A percentile compares a stretch with the other conserved stretches of the same genome.
Conservation (phyloP, 73 alveolate genomes). For the Paramecium caudatum region DNA sequence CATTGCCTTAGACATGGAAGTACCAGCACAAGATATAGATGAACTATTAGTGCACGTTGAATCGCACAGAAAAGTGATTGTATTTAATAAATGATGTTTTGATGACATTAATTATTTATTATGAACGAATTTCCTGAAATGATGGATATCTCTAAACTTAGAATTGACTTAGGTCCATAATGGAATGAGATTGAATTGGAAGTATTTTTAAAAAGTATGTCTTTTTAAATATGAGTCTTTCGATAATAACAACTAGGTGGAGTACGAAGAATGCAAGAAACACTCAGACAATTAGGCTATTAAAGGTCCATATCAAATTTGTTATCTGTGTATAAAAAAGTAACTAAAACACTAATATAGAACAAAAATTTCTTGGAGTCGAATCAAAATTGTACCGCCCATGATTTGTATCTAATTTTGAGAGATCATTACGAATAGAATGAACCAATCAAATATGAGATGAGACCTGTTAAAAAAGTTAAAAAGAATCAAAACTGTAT, state of each 20-base stretch:
- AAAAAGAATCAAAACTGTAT: conserved; percentile 49
- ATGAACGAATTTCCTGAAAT: conserved; percentile 44
- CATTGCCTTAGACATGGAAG: conserved; percentile 47
- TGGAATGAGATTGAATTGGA: conserved; percentile 61
- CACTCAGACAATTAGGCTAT: conserved; percentile 64
- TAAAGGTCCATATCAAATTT: conserved; percentile 13
- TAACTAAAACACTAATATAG: conserved; percentile 5
- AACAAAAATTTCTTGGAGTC: conserved; percentile 67
- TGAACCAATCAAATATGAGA: conserved; percentile 51
- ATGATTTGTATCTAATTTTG: conserved; percentile 58
- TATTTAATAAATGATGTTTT: conserved; percentile 54
- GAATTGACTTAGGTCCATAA: conserved; percentile 33
- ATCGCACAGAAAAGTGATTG: conserved; percentile 27
- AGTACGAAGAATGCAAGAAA: conserved; percentile 45
- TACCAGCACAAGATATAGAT: not conserved
- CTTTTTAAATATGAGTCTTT: conserved; percentile 1
- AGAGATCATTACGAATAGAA: conserved; percentile 57
- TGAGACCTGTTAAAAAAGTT: conserved; percentile 21
- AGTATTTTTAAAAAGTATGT: conserved; percentile 56
- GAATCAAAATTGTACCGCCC: conserved; percentile 65
- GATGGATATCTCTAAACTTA: conserved; percentile 36
- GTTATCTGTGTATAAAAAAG: conserved; percentile 46
- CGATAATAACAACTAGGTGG: conserved; percentile 19
- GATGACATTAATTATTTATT: conserved; percentile 16
- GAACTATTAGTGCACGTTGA: conserved; percentile 7